Percentiles rank a stretch among this genome's conserved stretches.
These are phyloP conservation scores for Mycosphaerella sp. DNA, from an alignment of 2,329 filamentous ascomycete genomes.

Conservation along the genomic window DNA sequence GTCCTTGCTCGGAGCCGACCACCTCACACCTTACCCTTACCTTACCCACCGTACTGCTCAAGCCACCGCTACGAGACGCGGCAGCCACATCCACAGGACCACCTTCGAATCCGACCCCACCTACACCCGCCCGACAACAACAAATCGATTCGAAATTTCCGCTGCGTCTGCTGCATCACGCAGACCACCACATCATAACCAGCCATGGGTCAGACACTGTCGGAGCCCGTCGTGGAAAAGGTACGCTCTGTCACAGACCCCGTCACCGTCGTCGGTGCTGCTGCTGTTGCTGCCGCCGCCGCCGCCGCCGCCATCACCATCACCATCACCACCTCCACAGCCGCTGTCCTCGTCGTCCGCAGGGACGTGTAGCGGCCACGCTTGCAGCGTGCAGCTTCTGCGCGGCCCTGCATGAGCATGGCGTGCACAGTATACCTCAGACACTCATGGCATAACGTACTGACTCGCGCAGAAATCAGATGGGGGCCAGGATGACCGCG, in stretches of 20 bases:
- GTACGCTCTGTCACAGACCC: conserved; percentile 50
- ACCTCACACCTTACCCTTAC: not conserved
- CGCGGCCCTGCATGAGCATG: not conserved
- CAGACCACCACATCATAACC: not conserved
- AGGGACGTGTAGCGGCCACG: not conserved
- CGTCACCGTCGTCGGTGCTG: not conserved
- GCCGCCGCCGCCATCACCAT: not conserved
- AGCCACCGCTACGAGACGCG: not conserved
- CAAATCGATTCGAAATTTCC: not conserved
- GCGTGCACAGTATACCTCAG: not conserved
- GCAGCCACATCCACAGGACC: not conserved
- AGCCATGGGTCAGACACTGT: conserved; percentile 95
- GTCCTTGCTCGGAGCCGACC: not conserved
- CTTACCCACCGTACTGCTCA: no score
- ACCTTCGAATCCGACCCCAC: not conserved
- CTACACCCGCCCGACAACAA: not conserved
- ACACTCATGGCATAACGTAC: not conserved
- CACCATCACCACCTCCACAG: not conserved
- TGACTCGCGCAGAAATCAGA: conserved; percentile 63
- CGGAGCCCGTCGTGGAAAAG: conserved; percentile 98
- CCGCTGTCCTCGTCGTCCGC: not conserved
- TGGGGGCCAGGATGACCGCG: conserved; percentile 84
- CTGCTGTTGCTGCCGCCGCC: not conserved
- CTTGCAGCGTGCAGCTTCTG: not conserved
- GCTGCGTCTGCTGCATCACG: not conserved